phyloP scores from a whole-genome alignment of 768 basidiomycete species.

The Rhizopogon vinicolor region DNA sequence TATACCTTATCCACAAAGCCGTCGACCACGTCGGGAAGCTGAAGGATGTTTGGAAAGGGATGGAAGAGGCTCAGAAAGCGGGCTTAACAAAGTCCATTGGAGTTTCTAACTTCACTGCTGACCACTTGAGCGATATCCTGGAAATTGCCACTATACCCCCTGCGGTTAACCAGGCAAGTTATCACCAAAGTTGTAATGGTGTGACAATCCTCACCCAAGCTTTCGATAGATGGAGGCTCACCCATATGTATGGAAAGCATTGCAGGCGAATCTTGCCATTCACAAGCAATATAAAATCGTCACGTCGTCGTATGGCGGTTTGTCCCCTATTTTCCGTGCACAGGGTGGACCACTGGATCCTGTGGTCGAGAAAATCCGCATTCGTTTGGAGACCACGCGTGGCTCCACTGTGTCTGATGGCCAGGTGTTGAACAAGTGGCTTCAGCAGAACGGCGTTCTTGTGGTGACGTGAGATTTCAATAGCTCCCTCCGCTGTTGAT shows the following conservation, averaged over 20 bases:
- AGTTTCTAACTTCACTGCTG: constrained; percentile 49
- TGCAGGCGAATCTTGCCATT: constrained; percentile 30
- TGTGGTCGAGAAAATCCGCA: constrained; percentile 30
- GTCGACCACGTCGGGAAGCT: constrained; percentile 35
- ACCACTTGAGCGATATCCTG: constrained; percentile 39
- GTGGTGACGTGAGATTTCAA: constrained; percentile 24
- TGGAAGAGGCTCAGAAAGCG: constrained; percentile 51
- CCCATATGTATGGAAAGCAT: constrained; percentile 44
- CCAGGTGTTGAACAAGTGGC: constrained; percentile 27
- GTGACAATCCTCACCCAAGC: not conserved
- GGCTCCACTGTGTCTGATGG: constrained; percentile 21
- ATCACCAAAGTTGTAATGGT: not conserved
- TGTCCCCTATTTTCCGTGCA: constrained; percentile 31
- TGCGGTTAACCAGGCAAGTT: constrained; percentile 48
- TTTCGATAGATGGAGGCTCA: constrained; percentile 44
- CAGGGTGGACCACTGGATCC: constrained; percentile 36
- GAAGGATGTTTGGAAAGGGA: constrained; percentile 50
- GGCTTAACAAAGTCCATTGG: constrained; percentile 41
- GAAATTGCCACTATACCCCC: constrained; percentile 41
- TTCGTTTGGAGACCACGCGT: constrained; percentile 20
- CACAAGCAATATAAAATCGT: constrained; percentile 33
- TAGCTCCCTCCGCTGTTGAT: not conserved
- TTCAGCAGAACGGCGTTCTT: constrained; percentile 23
- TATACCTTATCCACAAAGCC: constrained; percentile 59
- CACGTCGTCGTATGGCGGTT: constrained; percentile 35